A percentile compares a stretch with the other conserved stretches of the same genome.
Evolutionary conservation across 179 eudicot genomes (phyloP).

Genomic region (Beta lomatogona): DNA sequence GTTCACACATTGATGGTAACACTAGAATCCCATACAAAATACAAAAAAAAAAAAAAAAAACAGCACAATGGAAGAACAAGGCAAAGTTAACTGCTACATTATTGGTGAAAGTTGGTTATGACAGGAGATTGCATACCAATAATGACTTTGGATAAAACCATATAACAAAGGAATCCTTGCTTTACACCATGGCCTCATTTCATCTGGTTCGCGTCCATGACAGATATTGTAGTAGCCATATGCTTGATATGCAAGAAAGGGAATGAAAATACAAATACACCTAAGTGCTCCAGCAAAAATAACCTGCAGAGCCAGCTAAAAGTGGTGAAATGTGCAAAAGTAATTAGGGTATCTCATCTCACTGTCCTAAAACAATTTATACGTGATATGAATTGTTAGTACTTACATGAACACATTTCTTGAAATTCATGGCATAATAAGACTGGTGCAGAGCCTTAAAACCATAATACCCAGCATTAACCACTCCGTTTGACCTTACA

Average conservation of each 20-base stretch:
- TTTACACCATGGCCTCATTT: slow-evolving; percentile 89
- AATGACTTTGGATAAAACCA: slow-evolving; percentile 85
- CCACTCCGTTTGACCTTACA: slow-evolving; percentile 89
- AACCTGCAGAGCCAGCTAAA: slow-evolving; percentile 61
- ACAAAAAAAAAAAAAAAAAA: not conserved
- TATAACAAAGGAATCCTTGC: slow-evolving; percentile 74
- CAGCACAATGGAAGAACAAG: not conserved
- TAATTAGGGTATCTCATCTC: not conserved
- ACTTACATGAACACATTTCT: slow-evolving; percentile 57
- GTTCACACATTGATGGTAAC: not conserved
- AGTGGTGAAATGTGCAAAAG: slow-evolving; percentile 1
- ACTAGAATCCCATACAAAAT: not conserved
- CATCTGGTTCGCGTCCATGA: slow-evolving; percentile 48
- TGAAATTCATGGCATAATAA: slow-evolving; percentile 53
- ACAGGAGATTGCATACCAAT: slow-evolving; percentile 58
- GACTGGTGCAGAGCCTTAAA: slow-evolving; percentile 68
- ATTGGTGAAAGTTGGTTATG: not conserved
- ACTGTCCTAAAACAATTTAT: slow-evolving; percentile 2
- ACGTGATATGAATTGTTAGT: not conserved
- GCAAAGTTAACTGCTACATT: not conserved
- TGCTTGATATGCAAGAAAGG: slow-evolving; percentile 82
- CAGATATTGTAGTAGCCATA: slow-evolving; percentile 84
- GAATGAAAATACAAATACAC: slow-evolving; percentile 58
- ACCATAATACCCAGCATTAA: slow-evolving; percentile 85
- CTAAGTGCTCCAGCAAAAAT: slow-evolving; percentile 58